Evolutionary conservation across 441 rosid species (phyloP).

Genomic region (Hura crepitans): DNA sequence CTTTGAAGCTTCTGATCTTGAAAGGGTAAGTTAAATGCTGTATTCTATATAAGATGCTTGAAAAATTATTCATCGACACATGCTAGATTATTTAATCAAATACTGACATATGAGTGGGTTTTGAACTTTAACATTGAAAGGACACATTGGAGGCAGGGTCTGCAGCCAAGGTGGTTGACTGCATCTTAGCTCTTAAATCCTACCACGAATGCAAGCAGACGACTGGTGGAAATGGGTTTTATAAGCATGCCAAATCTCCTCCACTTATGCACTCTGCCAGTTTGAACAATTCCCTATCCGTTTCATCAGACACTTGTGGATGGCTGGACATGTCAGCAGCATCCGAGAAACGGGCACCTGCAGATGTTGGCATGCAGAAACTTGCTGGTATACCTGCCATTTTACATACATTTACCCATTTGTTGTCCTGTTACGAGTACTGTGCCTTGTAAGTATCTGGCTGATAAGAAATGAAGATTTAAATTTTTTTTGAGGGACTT

Average conservation of each 20-base stretch:
- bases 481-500: neutral
- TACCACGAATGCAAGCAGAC: slow-evolving; percentile 63
- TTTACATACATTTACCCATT: neutral
- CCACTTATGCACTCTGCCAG: slow-evolving; percentile 44
- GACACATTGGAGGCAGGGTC: slow-evolving; percentile 76
- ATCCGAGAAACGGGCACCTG: slow-evolving; percentile 33
- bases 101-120: neutral
- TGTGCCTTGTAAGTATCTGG: neutral
- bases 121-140: slow-evolving; percentile 31
- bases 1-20: slow-evolving; percentile 95
- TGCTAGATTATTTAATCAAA: neutral
- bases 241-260: slow-evolving; percentile 61
- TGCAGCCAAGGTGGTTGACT: slow-evolving; percentile 73
- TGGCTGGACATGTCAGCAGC: slow-evolving; percentile 47
- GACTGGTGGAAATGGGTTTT: slow-evolving; percentile 47
- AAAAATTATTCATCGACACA: neutral
- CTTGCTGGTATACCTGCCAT: slow-evolving; percentile 40
- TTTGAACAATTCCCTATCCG: slow-evolving; percentile 31
- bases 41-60: neutral
- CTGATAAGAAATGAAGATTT: neutral
- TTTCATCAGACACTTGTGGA: slow-evolving; percentile 51
- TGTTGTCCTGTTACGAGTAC: neutral
- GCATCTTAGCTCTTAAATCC: slow-evolving; percentile 69
- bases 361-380: slow-evolving; percentile 37
- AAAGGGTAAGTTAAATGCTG: slow-evolving; percentile 47